Base-by-base conservation (phyloP, 169 alveolate genomes). In the Cryptosporidium parvum region DNA sequence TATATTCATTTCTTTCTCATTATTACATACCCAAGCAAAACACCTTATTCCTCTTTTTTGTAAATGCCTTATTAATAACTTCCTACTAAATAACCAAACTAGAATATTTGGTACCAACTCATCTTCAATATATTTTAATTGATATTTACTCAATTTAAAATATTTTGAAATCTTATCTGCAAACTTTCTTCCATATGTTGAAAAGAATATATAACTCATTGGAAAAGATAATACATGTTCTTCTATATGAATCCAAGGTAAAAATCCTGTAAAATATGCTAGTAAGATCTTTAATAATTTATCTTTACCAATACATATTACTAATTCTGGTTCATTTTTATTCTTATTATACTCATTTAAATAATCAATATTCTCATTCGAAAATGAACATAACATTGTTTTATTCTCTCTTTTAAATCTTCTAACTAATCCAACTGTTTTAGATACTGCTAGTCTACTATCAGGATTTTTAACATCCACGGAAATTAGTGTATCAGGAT, bases 1-100 rank as follows among this genome's bases (percentile, higher is more conserved):
- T 61, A 59, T 62, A 33, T 80, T 39, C 37, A 80, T 45, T 65
- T 80, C 89, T n/a, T 80, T 70, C 16, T 29, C 51, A n/a, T 59
- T 80, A 67, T 80, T 80, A 44, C 89, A 80, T 16, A 80, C 89
- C 89, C 89, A 80, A 26, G 89, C 89, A 59, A 80, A 80, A 80
- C 89, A 80, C 8, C 89, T 35, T 21, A 80, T 80, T 26, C 89
- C 89, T 18, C 89, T 59, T 45, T 80, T 80, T 26, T 80, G 89
- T 61, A 80, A 62, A 44, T 80, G 89, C 12, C 45, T 80, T 33
- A 80, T 80, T 23, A 80, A 39, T 42, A 29, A 16, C 29, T 65
- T 59, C 14, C 89, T 35, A 6, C 69, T 62, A 39, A 80, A 80
- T 26, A 80, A 31, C 89, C 89, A 80, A 14, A 67, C 21, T 53